A percentile compares a stretch with the other conserved stretches of the same genome.
Evolutionary conservation across 805 yeast species (phyloP).

Genomic region (Starmerella bombicola): DNA sequence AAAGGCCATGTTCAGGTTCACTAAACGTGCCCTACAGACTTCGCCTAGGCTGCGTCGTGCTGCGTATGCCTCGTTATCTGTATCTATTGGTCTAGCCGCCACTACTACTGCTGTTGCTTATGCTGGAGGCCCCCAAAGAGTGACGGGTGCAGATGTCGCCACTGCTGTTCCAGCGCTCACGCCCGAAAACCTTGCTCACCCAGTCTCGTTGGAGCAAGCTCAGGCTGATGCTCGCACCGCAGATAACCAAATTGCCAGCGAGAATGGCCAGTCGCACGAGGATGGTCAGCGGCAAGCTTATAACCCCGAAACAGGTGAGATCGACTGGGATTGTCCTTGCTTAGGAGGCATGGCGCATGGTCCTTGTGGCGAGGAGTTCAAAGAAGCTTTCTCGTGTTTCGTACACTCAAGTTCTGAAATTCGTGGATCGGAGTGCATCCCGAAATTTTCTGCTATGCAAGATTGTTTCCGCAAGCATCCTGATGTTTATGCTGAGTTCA

Average conservation of each 20-base stretch:
- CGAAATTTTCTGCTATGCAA: slow-evolving; percentile 84
- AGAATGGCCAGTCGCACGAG: neutral
- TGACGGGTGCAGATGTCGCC: slow-evolving; percentile 2
- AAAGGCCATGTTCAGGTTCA: slow-evolving; percentile 4
- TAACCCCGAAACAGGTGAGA: slow-evolving; percentile 95
- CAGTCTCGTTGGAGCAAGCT: neutral
- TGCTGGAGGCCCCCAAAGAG: slow-evolving; percentile 3
- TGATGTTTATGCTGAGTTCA: slow-evolving; percentile 79
- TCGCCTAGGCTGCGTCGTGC: slow-evolving; percentile 1
- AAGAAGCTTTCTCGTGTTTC: slow-evolving; percentile 88
- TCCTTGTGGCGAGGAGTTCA: slow-evolving; percentile 94
- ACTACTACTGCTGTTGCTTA: slow-evolving; percentile 6
- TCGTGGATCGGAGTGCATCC: slow-evolving; percentile 90
- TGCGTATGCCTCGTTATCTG: neutral
- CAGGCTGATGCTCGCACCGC: neutral
- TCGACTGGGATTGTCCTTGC: slow-evolving; percentile 99
- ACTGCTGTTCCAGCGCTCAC: slow-evolving; percentile 7
- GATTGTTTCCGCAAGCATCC: slow-evolving; percentile 86
- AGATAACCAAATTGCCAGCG: neutral
- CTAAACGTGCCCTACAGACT: neutral
- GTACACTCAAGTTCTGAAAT: slow-evolving; percentile 90
- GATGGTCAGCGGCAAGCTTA: slow-evolving; percentile 36
- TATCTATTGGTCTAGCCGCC: slow-evolving; percentile 6
- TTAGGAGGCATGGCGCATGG: slow-evolving; percentile 98
- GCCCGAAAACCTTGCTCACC: slow-evolving; percentile 3